Evolutionary conservation across 192 early-diverging fungal genomes (phyloP).

Genomic region (Oehlia diaphana): DNA sequence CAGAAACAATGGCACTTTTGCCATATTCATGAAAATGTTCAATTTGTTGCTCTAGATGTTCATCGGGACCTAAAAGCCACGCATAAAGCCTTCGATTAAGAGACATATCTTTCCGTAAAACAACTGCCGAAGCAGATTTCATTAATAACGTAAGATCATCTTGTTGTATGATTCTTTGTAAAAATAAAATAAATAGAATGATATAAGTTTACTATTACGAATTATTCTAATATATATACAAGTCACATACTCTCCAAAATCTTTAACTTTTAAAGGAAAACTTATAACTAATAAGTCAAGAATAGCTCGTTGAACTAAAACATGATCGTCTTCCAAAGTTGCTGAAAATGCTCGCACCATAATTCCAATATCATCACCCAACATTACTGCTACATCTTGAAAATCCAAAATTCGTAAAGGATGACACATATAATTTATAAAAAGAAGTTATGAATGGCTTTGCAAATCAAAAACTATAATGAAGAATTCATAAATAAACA

Average conservation of each 20-base stretch:
- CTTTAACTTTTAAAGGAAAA: constrained; percentile 63
- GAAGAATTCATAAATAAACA: neutral
- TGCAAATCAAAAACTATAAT: neutral
- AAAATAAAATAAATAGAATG: neutral
- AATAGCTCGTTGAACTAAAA: constrained; percentile 81
- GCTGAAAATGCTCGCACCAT: constrained; percentile 76
- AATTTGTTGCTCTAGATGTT: constrained; percentile 39
- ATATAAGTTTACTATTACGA: neutral
- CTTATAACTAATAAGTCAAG: constrained; percentile 80
- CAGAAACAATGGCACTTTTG: constrained; percentile 51
- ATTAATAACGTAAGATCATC: constrained; percentile 70
- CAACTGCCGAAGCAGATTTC: constrained; percentile 73
- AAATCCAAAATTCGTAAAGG: neutral
- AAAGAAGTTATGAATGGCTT: neutral
- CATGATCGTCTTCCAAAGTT: constrained; percentile 67
- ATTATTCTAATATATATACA: neutral
- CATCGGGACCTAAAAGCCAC: constrained; percentile 74
- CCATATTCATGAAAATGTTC: constrained; percentile 56
- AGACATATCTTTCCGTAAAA: constrained; percentile 91
- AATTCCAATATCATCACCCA: constrained; percentile 69
- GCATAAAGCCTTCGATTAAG: constrained; percentile 89
- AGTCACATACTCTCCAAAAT: constrained; percentile 24
- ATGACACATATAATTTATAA: neutral
- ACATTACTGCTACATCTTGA: constrained; percentile 64
- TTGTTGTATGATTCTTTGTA: constrained; percentile 55